Conservation (phyloP, 73 alveolate genomes). For the Diophrys sp. region DNA sequence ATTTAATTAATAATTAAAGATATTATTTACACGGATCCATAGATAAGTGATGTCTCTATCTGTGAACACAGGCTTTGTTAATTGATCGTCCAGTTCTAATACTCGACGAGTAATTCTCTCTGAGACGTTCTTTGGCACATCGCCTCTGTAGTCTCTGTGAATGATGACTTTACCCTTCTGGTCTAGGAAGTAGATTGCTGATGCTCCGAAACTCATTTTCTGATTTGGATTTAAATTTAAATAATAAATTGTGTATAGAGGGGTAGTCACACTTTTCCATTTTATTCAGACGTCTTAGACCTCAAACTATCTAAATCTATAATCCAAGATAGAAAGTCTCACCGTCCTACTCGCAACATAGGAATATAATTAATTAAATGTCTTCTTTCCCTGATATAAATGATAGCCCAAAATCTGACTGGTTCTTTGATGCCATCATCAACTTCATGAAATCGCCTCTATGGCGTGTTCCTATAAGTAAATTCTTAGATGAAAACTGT, state of each 20-base stretch:
- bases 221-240: constrained; percentile 16
- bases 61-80: constrained; percentile 85
- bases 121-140: constrained; percentile 62
- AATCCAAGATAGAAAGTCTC: too few relatives aligned
- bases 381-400: too few relatives aligned
- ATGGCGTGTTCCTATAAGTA: constrained; percentile 73
- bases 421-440: constrained; percentile 73
- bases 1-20: too few relatives aligned
- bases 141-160: constrained; percentile 81
- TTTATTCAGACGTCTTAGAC: too few relatives aligned
- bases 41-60: constrained; percentile 90
- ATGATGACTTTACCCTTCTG: constrained; percentile 83
- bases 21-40: constrained; percentile 92
- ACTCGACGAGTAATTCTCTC: constrained; percentile 76
- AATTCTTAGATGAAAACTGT: constrained; percentile 79
- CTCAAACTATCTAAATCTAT: too few relatives aligned
- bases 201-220: constrained; percentile 65
- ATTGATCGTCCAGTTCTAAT: constrained; percentile 85
- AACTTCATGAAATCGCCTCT: constrained; percentile 70
- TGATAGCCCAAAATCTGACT: constrained; percentile 23
- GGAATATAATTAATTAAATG: too few relatives aligned
- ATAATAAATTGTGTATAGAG: background rate
- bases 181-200: constrained; percentile 83
- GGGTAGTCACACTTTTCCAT: background rate
- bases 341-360: too few relatives aligned